phyloP scores from a whole-genome alignment of 2,329 filamentous ascomycete genomes.

The Chaetomium olivaceum region DNA sequence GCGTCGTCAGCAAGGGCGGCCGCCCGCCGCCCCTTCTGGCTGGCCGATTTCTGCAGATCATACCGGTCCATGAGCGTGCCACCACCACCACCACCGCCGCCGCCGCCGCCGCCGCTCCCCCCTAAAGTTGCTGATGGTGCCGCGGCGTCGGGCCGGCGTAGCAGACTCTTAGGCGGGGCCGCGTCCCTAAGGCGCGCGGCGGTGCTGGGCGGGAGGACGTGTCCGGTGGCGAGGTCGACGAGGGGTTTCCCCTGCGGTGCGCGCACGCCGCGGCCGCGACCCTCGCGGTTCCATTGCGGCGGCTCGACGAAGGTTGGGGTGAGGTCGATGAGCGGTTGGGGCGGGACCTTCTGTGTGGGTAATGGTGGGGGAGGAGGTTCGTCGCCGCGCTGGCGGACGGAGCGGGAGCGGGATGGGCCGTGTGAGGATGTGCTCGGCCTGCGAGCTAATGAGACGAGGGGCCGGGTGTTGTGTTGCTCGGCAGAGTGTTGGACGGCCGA shows the following conservation, averaged over 20 bases:
- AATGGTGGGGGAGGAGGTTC: conserved; percentile 32
- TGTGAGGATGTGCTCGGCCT: conserved; percentile 25
- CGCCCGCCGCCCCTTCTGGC: conserved; percentile 1
- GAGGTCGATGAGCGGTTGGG: conserved; percentile 33
- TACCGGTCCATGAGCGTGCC: conserved; percentile 15
- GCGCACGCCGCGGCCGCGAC: conserved; percentile 28
- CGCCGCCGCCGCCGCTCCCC: not conserved
- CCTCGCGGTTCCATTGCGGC: conserved; percentile 33
- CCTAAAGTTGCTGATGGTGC: not conserved
- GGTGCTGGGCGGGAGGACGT: conserved; percentile 5
- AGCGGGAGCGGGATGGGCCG: conserved; percentile 8
- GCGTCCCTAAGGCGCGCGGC: conserved; percentile 1
- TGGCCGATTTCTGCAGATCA: not conserved
- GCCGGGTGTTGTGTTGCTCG: conserved; percentile 20
- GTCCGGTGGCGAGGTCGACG: conserved; percentile 33
- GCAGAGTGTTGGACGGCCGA: conserved; percentile 38
- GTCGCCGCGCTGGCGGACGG: conserved; percentile 10
- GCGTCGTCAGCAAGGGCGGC: not conserved
- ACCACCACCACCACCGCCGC: not conserved
- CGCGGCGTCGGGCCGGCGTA: conserved; percentile 15
- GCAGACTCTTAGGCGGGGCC: conserved; percentile 21
- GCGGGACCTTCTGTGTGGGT: not conserved
- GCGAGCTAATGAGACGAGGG: not conserved
- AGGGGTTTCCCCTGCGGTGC: conserved; percentile 28
- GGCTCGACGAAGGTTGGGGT: conserved; percentile 31